phyloP scores from a whole-genome alignment of 1,284 basidiomycete genomes.

The Peniophora sp. region DNA sequence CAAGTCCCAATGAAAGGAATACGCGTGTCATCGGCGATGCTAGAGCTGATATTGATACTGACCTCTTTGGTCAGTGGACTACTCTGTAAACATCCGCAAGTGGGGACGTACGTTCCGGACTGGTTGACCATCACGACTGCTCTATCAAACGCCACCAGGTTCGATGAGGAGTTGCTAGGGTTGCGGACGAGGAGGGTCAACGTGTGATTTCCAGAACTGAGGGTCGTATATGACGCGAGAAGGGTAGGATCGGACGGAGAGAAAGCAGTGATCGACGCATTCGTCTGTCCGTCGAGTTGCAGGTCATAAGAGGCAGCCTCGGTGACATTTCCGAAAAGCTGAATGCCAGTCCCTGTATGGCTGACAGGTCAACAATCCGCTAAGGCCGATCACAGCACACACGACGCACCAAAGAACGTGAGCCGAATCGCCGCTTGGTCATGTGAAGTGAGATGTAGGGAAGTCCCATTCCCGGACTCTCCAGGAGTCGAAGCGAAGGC shows the following conservation, averaged over 20 bases:
- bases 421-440: conserved; percentile 49
- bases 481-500: conserved; percentile 38
- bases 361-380: not conserved
- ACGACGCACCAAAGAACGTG: conserved; percentile 50
- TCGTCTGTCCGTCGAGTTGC: conserved; percentile 33
- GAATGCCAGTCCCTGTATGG: conserved; percentile 45
- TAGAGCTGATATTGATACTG: conserved; percentile 21
- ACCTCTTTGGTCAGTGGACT: no score
- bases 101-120: conserved; percentile 10
- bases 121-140: conserved; percentile 31
- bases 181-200: conserved; percentile 36
- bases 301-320: conserved; percentile 32
- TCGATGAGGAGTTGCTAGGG: conserved; percentile 24
- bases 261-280: conserved; percentile 14
- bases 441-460: conserved; percentile 49
- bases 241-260: conserved; percentile 20
- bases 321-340: conserved; percentile 39
- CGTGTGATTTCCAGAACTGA: conserved; percentile 36
- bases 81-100: not conserved
- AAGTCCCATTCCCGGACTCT: conserved; percentile 43
- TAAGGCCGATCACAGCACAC: not conserved
- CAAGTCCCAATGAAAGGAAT: conserved; percentile 44
- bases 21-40: conserved; percentile 28
- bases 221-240: conserved; percentile 34
- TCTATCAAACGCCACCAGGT: conserved; percentile 40